Percentiles rank a stretch among this genome's conserved stretches.
These are phyloP conservation scores for Pythium diclinum DNA, from an alignment of 352 stramenopile genomes.

Conservation along the genomic window DNA sequence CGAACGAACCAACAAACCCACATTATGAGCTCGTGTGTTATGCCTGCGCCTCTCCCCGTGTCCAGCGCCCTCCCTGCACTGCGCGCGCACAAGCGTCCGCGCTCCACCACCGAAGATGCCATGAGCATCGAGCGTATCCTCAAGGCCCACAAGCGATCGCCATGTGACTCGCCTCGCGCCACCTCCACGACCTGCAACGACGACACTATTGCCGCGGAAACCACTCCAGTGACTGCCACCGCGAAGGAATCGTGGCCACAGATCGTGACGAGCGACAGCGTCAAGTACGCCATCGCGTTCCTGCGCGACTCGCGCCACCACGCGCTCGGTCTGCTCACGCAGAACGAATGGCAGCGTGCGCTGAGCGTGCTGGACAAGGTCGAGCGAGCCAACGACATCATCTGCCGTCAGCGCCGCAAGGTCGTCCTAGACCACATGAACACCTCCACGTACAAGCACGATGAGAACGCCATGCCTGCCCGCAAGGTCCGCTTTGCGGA, in stretches of 20 bases:
- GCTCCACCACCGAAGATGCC: conserved; percentile 44
- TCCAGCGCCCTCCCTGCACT: conserved; percentile 26
- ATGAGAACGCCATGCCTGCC: conserved; percentile 22
- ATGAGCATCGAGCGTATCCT: conserved; percentile 48
- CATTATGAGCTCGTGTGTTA: conserved; percentile 61
- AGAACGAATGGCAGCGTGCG: conserved; percentile 77
- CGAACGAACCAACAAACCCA: background rate
- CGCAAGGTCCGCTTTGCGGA: conserved; percentile 54
- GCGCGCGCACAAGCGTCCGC: conserved; percentile 55
- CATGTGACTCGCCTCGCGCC: conserved; percentile 43
- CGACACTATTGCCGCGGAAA: background rate
- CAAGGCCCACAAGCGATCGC: conserved; percentile 61
- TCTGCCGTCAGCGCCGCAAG: conserved; percentile 60
- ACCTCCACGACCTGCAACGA: background rate
- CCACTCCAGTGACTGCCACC: conserved; percentile 24
- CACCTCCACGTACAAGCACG: conserved; percentile 25
- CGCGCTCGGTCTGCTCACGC: conserved; percentile 56
- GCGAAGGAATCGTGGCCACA: conserved; percentile 29
- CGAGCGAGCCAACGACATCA: conserved; percentile 75
- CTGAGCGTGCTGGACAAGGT: conserved; percentile 78
- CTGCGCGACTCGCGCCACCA: conserved; percentile 74
- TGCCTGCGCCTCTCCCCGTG: conserved; percentile 37
- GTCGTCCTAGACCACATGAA: conserved; percentile 64
- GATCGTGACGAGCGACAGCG: conserved; percentile 51
- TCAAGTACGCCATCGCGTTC: conserved; percentile 70